Conservation (phyloP, 805 yeast species). For the Ogataea henricii region DNA sequence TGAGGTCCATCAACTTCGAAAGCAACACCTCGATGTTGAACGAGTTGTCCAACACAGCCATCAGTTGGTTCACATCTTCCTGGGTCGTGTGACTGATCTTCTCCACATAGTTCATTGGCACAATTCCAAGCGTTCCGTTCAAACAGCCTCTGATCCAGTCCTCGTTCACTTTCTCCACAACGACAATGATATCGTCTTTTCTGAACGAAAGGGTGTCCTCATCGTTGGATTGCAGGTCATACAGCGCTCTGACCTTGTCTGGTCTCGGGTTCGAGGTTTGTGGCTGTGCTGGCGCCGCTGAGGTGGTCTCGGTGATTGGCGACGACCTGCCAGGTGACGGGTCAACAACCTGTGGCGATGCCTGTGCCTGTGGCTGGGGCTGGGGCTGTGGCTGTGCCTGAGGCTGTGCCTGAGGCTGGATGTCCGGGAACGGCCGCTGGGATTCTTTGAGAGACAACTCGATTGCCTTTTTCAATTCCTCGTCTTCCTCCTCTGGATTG, state of each 20-base stretch:
- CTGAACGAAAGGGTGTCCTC: conserved; percentile 86
- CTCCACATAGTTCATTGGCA: conserved; percentile 89
- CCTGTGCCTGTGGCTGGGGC: too few species aligned
- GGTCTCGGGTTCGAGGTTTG: conserved; percentile 16
- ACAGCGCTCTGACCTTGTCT: conserved; percentile 71
- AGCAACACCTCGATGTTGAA: conserved; percentile 73
- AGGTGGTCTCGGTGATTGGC: background rate
- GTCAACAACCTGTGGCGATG: too few species aligned
- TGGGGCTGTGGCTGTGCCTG: too few species aligned
- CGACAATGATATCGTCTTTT: conserved; percentile 85
- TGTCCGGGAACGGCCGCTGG: conserved; percentile 32
- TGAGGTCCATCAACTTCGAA: conserved; percentile 47
- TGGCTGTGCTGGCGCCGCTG: background rate
- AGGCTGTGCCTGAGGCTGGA: conserved; percentile 4
- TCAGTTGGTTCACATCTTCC: conserved; percentile 56
- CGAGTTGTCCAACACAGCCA: conserved; percentile 47
- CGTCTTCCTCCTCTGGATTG: conserved; percentile 56
- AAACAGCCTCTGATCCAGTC: conserved; percentile 97
- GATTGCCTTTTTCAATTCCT: conserved; percentile 74
- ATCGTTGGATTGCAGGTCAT: conserved; percentile 75
- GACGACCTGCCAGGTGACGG: background rate
- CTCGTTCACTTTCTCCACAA: conserved; percentile 81
- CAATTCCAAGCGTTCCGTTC: conserved; percentile 79
- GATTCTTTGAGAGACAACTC: conserved; percentile 71
- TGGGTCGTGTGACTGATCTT: conserved; percentile 69